Base-by-base conservation (phyloP, 257 asterid genomes). In the Jacaranda mimosifolia region DNA sequence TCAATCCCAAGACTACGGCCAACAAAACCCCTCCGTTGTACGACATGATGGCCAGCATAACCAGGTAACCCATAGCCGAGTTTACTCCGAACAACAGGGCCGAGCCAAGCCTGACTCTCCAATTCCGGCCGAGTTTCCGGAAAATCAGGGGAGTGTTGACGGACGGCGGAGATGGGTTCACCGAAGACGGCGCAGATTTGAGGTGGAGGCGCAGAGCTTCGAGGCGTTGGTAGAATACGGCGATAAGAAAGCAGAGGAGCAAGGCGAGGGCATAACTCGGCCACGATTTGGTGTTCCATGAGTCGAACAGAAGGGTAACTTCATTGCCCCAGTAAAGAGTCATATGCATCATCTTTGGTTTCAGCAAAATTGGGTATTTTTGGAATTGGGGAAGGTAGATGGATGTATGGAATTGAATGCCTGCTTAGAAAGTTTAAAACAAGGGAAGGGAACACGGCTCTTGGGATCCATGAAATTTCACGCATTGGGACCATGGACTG, bases 261-360 rank as follows among this genome's bases (percentile, higher is more conserved):
- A 83, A 73, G 72, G 84, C 70, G 70, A 76, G 57, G 17, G 70
- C 70, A 52, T 83, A 83, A 60, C 72, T 60, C 18, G 71, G 65
- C 87, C 84, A 80, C 6, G 87, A 83, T 14, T 80, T 68, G 46
- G 87, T 76, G 55, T 43, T 80, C 82, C 82, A 80, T 14, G 87
- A 80, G 55, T 83, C 82, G 57, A 83, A 43, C 62, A 76, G 74
- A 79, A 83, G 76, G 15, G 84, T 83, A 57, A 83, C 59, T 14
- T 72, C 40, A 3, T 60, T 68, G 43, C 87, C 75, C 87, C 87
- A 83, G 82, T 83, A 77, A 9, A 83, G 9, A 15, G 87, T 83
- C 84, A 76, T 76, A 65, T 80, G 87, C 87, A 83, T 83, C 84
- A 77, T 77, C 80, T 45, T 74, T 13, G 17, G 1, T 32, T 60